phyloP scores from a whole-genome alignment of 805 yeast species.

The Candida tibetensis region DNA sequence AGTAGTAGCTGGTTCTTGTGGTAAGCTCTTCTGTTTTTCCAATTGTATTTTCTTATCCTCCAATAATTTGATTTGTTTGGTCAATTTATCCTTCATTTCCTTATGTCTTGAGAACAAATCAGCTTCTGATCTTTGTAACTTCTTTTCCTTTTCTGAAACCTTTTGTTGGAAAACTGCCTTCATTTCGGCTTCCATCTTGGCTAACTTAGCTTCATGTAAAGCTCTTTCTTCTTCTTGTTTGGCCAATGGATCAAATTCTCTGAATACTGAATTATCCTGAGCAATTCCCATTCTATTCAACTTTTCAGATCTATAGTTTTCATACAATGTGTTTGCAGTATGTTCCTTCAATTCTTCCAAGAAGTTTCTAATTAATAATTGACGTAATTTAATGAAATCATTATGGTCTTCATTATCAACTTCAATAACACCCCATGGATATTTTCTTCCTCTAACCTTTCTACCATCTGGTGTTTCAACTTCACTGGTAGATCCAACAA shows the following conservation, averaged over 20 bases:
- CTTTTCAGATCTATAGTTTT: constrained; percentile 84
- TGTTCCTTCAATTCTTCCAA: constrained; percentile 91
- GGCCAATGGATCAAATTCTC: constrained; percentile 88
- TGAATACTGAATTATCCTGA: constrained; percentile 91
- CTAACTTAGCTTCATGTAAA: constrained; percentile 88
- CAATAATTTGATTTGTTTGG: constrained; percentile 81
- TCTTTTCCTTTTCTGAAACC: constrained; percentile 95
- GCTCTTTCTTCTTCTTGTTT: constrained; percentile 93
- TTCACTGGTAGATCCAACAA: constrained; percentile 81
- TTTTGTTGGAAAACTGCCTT: constrained; percentile 94
- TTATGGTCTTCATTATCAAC: constrained; percentile 92
- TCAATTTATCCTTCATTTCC: constrained; percentile 93
- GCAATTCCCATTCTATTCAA: constrained; percentile 77
- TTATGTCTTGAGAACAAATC: constrained; percentile 93
- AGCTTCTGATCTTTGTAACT: constrained; percentile 93
- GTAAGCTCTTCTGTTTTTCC: constrained; percentile 56
- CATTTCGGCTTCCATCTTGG: constrained; percentile 95
- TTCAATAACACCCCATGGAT: constrained; percentile 97
- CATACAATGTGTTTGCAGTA: constrained; percentile 75
- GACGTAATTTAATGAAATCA: constrained; percentile 87
- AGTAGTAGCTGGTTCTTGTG: constrained; percentile 48
- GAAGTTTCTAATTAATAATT: constrained; percentile 82
- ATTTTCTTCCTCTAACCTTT: constrained; percentile 82
- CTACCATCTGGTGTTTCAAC: constrained; percentile 74
- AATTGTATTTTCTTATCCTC: constrained; percentile 88